These are phyloP conservation scores for Leccinum variicolor DNA, from an alignment of 768 basidiomycete species.

Conservation along the genomic window DNA sequence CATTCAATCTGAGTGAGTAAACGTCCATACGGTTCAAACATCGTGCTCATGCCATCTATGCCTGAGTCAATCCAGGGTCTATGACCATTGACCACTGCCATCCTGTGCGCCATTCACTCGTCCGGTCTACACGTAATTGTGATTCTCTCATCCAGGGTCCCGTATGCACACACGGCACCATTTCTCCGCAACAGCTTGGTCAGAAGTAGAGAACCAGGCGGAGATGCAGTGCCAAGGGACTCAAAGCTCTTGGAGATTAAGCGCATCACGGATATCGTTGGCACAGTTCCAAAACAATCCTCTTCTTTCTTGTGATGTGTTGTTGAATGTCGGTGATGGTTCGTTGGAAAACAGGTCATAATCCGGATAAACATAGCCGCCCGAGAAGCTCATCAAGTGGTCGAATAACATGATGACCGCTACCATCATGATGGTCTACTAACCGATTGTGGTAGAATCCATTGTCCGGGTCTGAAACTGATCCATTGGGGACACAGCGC, in stretches of 20 bases:
- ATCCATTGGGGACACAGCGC: neutral
- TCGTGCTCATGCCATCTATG: too few relatives aligned
- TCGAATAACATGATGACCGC: neutral
- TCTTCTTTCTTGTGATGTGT: neutral
- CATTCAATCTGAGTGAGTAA: too few relatives aligned
- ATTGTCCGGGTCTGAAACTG: neutral
- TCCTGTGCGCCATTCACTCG: too few relatives aligned
- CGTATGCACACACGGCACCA: neutral
- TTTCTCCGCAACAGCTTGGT: neutral
- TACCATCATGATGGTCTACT: neutral
- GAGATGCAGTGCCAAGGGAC: neutral
- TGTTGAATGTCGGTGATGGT: neutral
- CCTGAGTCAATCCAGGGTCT: too few relatives aligned
- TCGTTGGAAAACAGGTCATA: neutral
- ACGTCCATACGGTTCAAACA: too few relatives aligned
- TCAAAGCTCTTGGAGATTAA: neutral
- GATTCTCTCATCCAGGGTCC: too few relatives aligned
- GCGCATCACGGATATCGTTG: neutral
- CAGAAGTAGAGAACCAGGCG: neutral
- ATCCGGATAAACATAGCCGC: neutral
- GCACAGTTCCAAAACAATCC: too few relatives aligned
- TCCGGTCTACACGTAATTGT: too few relatives aligned
- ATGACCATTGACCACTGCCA: too few relatives aligned
- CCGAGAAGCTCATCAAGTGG: neutral
- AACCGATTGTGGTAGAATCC: neutral